A percentile compares a stretch with the other conserved stretches of the same genome.
Conservation (phyloP, 257 asterid genomes). For the Solanum corneliomulleri region DNA sequence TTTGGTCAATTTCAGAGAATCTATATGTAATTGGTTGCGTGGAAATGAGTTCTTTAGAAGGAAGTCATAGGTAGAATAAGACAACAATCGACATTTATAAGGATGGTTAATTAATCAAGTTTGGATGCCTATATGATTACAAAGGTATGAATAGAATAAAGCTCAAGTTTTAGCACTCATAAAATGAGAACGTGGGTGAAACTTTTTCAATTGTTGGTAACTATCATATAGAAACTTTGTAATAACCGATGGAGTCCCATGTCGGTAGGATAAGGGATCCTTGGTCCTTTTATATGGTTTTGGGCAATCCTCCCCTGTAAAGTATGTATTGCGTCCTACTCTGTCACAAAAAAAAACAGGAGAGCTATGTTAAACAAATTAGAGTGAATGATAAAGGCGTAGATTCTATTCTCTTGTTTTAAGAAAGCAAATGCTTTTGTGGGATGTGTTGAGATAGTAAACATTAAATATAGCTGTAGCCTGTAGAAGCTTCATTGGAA, state of each 20-base stretch:
- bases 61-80: not conserved
- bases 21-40: not conserved
- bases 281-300: not conserved
- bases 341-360: not conserved
- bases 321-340: not conserved
- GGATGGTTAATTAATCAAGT: not conserved
- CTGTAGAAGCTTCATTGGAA: not conserved
- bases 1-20: not conserved
- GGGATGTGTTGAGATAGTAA: not conserved
- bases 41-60: not conserved
- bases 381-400: not conserved
- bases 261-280: not conserved
- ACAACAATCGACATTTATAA: not conserved
- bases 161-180: not conserved
- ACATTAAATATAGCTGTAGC: not conserved
- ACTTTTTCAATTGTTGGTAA: not conserved
- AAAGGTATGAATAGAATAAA: not conserved
- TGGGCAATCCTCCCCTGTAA: not conserved
- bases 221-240: not conserved
- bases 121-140: not conserved
- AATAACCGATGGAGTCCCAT: not conserved
- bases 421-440: not conserved
- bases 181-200: not conserved
- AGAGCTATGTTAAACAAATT: not conserved
- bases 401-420: not conserved